These are phyloP conservation scores for Teratosphaeria gauchensis DNA, from an alignment of 2,329 filamentous ascomycete species.

Conservation along the genomic window DNA sequence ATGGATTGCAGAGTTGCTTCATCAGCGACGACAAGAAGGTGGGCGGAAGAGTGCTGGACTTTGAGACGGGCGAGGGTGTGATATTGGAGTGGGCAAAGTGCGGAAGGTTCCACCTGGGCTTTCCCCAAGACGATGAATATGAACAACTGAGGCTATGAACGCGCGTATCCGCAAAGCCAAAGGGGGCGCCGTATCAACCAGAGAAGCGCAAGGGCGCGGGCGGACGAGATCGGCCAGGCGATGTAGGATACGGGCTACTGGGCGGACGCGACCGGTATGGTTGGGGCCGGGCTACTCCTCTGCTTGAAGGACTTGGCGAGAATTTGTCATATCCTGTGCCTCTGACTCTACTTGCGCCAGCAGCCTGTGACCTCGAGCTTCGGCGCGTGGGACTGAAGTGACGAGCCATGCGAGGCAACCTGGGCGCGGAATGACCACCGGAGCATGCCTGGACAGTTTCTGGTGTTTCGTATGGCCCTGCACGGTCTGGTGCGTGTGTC, in stretches of 20 bases:
- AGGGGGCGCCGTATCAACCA: not conserved
- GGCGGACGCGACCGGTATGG: too few species aligned
- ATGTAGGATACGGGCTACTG: not conserved
- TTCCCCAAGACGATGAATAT: conserved; percentile 33
- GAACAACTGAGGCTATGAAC: conserved; percentile 24
- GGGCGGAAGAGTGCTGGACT: conserved; percentile 30
- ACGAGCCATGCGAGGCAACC: not conserved
- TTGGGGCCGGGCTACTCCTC: not conserved
- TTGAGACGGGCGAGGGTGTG: conserved; percentile 27
- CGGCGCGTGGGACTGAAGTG: not conserved
- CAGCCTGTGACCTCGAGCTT: not conserved
- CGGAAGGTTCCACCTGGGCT: conserved; percentile 34
- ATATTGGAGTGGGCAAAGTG: conserved; percentile 31
- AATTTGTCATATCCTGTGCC: not conserved
- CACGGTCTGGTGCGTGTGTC: not conserved
- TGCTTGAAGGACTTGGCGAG: not conserved
- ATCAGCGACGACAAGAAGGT: conserved; percentile 23
- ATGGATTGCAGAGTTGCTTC: conserved; percentile 30
- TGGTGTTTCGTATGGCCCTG: not conserved
- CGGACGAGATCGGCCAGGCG: not conserved
- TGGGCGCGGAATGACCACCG: not conserved
- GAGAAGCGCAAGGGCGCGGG: not conserved
- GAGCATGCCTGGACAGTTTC: not conserved
- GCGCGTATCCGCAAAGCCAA: too few species aligned
- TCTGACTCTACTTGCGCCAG: not conserved